Conservation (phyloP, 2,329 filamentous ascomycete species). For the Remersonia thermophila region DNA sequence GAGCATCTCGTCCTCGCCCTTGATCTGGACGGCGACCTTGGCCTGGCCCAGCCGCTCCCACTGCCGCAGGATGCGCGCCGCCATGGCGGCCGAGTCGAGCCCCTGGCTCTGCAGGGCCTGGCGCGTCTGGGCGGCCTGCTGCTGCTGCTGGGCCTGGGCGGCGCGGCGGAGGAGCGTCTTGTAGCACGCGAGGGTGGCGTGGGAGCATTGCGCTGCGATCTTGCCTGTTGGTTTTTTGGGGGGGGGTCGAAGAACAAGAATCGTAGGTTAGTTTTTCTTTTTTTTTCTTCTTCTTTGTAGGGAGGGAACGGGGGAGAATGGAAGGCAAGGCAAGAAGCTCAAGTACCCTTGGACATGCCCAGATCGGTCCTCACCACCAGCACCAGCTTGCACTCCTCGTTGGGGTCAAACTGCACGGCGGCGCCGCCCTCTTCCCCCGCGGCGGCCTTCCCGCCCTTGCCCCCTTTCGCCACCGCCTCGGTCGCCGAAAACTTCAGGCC, state of each 20-base stretch:
- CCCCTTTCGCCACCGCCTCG: constrained; percentile 48
- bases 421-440: constrained; percentile 7
- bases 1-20: constrained; percentile 73
- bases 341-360: constrained; percentile 92
- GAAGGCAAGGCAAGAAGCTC: neutral
- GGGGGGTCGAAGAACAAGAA: too few species aligned
- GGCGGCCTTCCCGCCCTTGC: constrained; percentile 40
- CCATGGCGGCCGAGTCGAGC: constrained; percentile 34
- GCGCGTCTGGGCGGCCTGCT: too few species aligned
- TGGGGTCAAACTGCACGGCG: constrained; percentile 25
- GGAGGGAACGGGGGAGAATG: neutral
- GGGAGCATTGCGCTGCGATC: constrained; percentile 88
- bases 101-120: too few species aligned
- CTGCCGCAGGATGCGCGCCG: constrained; percentile 55
- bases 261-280: neutral
- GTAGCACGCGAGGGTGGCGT: constrained; percentile 97
- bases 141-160: neutral
- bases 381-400: constrained; percentile 88
- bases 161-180: constrained; percentile 56
- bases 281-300: too few species aligned
- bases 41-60: constrained; percentile 85
- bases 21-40: constrained; percentile 85
- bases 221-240: too few species aligned
- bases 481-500: constrained; percentile 30
- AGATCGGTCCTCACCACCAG: constrained; percentile 86